Evolutionary conservation across 805 yeast species (phyloP), one percentile per base, ranked within the genome.

Genomic region (Hanseniaspora osmophila): DNA sequence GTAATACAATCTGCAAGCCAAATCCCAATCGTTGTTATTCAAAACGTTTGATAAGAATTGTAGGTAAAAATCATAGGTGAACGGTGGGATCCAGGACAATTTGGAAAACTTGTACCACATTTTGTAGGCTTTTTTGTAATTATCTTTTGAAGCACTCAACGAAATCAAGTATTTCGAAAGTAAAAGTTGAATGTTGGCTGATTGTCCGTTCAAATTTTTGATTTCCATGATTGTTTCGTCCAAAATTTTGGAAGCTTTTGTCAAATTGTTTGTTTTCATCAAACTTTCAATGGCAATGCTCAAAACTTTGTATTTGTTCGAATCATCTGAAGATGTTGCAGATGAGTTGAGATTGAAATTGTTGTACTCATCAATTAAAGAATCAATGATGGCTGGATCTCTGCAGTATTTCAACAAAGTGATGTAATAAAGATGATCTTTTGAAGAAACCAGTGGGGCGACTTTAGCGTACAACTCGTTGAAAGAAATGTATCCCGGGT

Each of bases 161-260:
- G 71, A 57, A 6, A 62, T 52, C 22, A 75, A 50, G 49, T 71
- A 76, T 11, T 65, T 59, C 2, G 78, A 68, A 32, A 75, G 52
- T 10, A 76, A 54, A 39, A 58, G 43, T 1, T 71, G 63, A 18
- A 74, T 61, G 45, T 65, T 63, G 9, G 56, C 40, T 27, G 58
- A 57, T 16, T 56, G 54, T 12, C 65, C 63, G 33, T 59, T 56
- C 42, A 61, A 60, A 18, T 58, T 53, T 52, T 66, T 67, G 52
- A 68, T 68, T 40, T 73, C 72, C 0, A 65, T 52, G 38, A 80
- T 57, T 6, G 80, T 64, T 37, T 68, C 64, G 54, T 80, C 83
- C 52, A 82, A 61, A 46, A 80, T 69, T 47, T 70, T 66, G 1
- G 80, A 69, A 3, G 85, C 78, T 37, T 70, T 52, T 9, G 66